Evolutionary conservation across 805 yeast species (phyloP), one percentile per base, ranked within the genome.

Genomic region (Ogataea henricii): DNA sequence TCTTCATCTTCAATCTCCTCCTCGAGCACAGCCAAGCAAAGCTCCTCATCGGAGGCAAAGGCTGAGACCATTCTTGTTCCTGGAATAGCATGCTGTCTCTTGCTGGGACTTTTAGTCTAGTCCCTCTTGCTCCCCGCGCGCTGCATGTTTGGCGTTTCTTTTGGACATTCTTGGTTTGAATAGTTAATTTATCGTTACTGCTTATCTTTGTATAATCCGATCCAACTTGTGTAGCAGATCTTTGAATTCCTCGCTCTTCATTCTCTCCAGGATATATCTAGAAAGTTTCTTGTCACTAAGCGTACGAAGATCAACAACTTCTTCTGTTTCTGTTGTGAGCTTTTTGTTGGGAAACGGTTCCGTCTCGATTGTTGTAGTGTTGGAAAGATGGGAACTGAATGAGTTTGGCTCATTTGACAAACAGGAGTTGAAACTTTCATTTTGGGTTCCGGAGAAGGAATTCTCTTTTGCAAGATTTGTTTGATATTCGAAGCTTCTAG

Each of bases 231-330:
- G 33, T 13, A 55, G 50, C 45, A 57, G 32, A 8, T 45, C 42
- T 30, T 47, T 47, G 47, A 57, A 57, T 16, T 48, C 43, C 34
- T 45, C 36, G 42, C 50, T 51, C 34, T 53, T 47, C 35, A 55
- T 30, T 33, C 46, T 55, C 14, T 46, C 30, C 18, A 42, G 34
- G 12, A 50, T 46, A 37, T 50, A 45, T 4, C 34, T 34, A 12
- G 46, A 37, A 16, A 53, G 48, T 30, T 52, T 53, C 20, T 49
- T 42, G 10, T 52, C 56, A 22, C 46, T 44, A 18, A 43, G 23
- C 4, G 10, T 5, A 17, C 13, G n/a, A 21, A 40, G 2, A 27
- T 27, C 13, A 8, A 27, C n/a, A 13, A 4, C 30, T 27, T 4
- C 13, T 12, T 27, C 18, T 3, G 30, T 10, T 7, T 22, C 17